These are phyloP conservation scores for Termitomyces sp. DNA, from an alignment of 768 basidiomycete species.

Conservation along the genomic window DNA sequence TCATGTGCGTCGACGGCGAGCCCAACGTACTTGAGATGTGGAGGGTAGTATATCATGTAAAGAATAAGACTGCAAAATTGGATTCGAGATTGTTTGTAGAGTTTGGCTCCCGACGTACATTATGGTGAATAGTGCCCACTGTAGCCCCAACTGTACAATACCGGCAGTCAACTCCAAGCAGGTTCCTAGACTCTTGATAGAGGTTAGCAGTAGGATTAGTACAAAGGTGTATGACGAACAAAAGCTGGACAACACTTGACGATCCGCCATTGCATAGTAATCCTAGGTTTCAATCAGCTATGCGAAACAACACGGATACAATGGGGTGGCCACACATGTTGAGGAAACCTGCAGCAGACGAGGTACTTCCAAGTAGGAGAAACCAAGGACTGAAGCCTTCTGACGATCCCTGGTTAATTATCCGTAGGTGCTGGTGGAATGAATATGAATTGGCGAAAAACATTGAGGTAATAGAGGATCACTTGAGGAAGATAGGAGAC, in stretches of 20 bases:
- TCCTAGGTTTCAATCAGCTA: slow-evolving; percentile 36
- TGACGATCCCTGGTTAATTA: slow-evolving; percentile 72
- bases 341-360: slow-evolving; percentile 76
- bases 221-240: slow-evolving; percentile 40
- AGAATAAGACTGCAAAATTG: slow-evolving; percentile 65
- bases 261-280: slow-evolving; percentile 81
- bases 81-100: not conserved
- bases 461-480: slow-evolving; percentile 16
- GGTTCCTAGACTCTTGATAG: slow-evolving; percentile 54
- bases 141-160: slow-evolving; percentile 73
- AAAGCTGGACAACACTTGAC: slow-evolving; percentile 77
- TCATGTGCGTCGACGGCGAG: slow-evolving; percentile 37
- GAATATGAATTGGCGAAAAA: not conserved
- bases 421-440: slow-evolving; percentile 62
- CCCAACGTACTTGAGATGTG: slow-evolving; percentile 66
- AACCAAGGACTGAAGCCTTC: slow-evolving; percentile 94
- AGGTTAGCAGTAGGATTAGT: not conserved
- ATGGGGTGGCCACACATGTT: slow-evolving; percentile 60
- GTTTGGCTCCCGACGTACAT: slow-evolving; percentile 54
- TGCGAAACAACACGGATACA: not conserved
- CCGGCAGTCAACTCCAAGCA: slow-evolving; percentile 84
- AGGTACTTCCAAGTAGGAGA: slow-evolving; percentile 83
- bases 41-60: slow-evolving; percentile 90
- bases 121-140: slow-evolving; percentile 81
- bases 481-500: slow-evolving; percentile 87